Conservation (phyloP, 2,329 filamentous ascomycete species). For the Hymenoscyphus albidus region DNA sequence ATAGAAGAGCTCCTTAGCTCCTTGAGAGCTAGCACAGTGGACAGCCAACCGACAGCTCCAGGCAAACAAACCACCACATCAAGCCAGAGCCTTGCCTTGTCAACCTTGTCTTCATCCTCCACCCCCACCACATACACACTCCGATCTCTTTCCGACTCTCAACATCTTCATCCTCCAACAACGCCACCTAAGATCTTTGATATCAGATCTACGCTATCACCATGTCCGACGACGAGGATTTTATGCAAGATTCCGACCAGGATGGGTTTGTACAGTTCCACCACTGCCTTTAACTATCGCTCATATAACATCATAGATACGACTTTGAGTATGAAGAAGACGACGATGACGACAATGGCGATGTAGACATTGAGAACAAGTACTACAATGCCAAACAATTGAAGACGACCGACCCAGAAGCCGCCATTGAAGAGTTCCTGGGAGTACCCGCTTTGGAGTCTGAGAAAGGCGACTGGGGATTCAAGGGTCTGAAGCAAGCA, state of each 20-base stretch:
- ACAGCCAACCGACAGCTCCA: background rate
- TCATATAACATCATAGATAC: conserved; percentile 51
- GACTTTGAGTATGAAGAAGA: conserved; percentile 96
- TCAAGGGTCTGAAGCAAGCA: conserved; percentile 96
- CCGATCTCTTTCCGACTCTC: background rate
- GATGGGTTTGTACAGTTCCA: conserved; percentile 60
- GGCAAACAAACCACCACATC: background rate
- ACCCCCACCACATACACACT: background rate
- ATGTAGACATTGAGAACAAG: conserved; percentile 97
- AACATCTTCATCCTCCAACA: background rate
- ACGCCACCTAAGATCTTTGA: background rate
- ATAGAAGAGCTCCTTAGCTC: background rate
- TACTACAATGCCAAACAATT: conserved; percentile 99
- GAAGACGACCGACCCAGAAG: conserved; percentile 80
- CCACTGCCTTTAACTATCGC: conserved; percentile 2
- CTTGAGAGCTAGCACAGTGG: background rate
- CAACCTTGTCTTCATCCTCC: background rate
- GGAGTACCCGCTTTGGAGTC: conserved; percentile 77
- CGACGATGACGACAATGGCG: conserved; percentile 80
- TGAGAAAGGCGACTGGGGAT: conserved; percentile 97
- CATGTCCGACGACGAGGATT: conserved; percentile 68
- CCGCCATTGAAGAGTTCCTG: conserved; percentile 90
- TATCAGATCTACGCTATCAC: conserved; percentile 16
- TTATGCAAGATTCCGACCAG: conserved; percentile 88
- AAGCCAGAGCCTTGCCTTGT: background rate